phyloP scores from a whole-genome alignment of 2,329 filamentous ascomycete species.

The Phialophora expanda region DNA sequence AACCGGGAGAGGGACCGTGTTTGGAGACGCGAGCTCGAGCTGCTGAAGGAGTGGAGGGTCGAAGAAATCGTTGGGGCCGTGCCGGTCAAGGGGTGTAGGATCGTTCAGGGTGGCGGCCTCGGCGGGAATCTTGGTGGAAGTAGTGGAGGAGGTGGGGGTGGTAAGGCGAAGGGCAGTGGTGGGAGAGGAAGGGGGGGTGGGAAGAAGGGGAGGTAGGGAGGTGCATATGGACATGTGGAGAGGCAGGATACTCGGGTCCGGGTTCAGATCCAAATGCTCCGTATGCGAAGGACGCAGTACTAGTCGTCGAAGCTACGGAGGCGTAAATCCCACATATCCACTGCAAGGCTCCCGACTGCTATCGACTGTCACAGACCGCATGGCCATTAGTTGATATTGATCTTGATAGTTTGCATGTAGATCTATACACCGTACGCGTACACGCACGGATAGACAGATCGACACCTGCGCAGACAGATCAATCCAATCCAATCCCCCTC shows the following conservation, averaged over 20 bases:
- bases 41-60: conserved; percentile 79
- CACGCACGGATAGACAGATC: too few species aligned
- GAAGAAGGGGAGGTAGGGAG: conserved; percentile 11
- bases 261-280: background rate
- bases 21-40: conserved; percentile 71
- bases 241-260: background rate
- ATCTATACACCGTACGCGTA: too few species aligned
- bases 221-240: background rate
- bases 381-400: background rate
- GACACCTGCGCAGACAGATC: too few species aligned
- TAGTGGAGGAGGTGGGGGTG: conserved; percentile 22
- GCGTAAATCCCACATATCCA: background rate
- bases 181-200: background rate
- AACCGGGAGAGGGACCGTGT: conserved; percentile 50
- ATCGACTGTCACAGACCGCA: background rate
- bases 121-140: conserved; percentile 31
- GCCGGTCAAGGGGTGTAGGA: conserved; percentile 77
- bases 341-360: background rate
- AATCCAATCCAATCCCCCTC: too few species aligned
- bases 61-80: conserved; percentile 81
- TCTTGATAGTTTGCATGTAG: too few species aligned
- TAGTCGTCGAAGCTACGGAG: background rate
- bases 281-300: background rate
- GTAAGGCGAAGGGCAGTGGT: conserved; percentile 9
- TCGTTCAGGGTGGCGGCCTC: conserved; percentile 71